Evolutionary conservation across 257 asterid species (phyloP).

Genomic region (Fraxinus americana): DNA sequence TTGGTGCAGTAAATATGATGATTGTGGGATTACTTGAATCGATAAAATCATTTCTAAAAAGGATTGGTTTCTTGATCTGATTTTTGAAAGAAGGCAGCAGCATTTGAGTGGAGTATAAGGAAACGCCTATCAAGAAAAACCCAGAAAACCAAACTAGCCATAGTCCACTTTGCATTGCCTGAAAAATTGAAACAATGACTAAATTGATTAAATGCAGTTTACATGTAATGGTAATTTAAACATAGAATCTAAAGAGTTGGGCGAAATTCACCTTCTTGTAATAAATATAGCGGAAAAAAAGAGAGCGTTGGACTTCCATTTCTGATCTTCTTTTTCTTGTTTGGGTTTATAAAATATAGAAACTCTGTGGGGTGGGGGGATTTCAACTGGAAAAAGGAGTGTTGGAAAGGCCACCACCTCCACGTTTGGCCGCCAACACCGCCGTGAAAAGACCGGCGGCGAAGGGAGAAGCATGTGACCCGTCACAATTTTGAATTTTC

Average conservation of each 20-base stretch:
- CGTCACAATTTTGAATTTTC: not conserved
- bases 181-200: conserved; percentile 18
- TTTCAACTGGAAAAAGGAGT: conserved; percentile 17
- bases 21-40: conserved; percentile 53
- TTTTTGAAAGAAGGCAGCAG: conserved; percentile 49
- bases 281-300: conserved; percentile 33
- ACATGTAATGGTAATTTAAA: conserved; percentile 16
- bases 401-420: conserved; percentile 36
- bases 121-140: conserved; percentile 57
- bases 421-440: conserved; percentile 23
- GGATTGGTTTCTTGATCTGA: conserved; percentile 34
- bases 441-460: not conserved
- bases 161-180: conserved; percentile 67
- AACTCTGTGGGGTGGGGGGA: conserved; percentile 1
- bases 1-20: conserved; percentile 78
- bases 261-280: conserved; percentile 51
- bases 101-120: conserved; percentile 73
- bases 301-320: conserved; percentile 40
- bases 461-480: not conserved
- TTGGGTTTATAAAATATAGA: not conserved
- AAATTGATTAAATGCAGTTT: not conserved
- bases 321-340: conserved; percentile 11
- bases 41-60: conserved; percentile 29
- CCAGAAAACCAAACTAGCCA: conserved; percentile 86
- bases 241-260: conserved; percentile 11